A percentile compares a stretch with the other conserved stretches of the same genome.
Evolutionary conservation across 805 yeast genomes (phyloP).

Genomic region (Saccharomycopsis lassenensis): DNA sequence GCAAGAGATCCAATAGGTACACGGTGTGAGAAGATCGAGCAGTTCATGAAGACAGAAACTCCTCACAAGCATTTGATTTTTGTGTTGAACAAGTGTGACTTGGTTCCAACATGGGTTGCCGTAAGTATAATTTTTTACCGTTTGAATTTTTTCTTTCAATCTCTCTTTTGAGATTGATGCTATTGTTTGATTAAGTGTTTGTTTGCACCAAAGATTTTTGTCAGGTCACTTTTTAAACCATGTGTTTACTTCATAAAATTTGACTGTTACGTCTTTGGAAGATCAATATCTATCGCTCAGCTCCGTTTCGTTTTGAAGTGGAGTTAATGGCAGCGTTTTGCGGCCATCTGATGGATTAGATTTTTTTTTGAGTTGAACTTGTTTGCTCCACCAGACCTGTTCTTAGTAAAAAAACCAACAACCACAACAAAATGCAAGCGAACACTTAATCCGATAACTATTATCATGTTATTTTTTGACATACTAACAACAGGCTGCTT

Average conservation of each 20-base stretch:
- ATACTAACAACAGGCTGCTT: slow-evolving; percentile 71
- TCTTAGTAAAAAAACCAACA: slow-evolving; percentile 19
- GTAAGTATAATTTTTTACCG: too few relatives aligned
- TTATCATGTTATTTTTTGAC: neutral
- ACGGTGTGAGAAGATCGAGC: slow-evolving; percentile 86
- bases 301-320: slow-evolving; percentile 38
- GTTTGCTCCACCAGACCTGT: slow-evolving; percentile 3
- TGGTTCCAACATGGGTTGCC: slow-evolving; percentile 98
- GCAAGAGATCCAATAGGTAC: slow-evolving; percentile 98
- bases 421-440: too few relatives aligned
- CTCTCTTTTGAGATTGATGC: slow-evolving; percentile 6
- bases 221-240: slow-evolving; percentile 50
- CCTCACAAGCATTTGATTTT: slow-evolving; percentile 94
- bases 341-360: slow-evolving; percentile 27
- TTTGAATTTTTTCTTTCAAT: slow-evolving; percentile 17
- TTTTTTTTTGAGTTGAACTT: slow-evolving; percentile 37
- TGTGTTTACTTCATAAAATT: slow-evolving; percentile 34
- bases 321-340: slow-evolving; percentile 19
- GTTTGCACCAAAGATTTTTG: slow-evolving; percentile 68
- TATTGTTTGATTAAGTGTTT: slow-evolving; percentile 14
- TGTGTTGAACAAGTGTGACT: slow-evolving; percentile 93
- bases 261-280: slow-evolving; percentile 99
- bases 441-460: too few relatives aligned
- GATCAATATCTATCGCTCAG: slow-evolving; percentile 54
- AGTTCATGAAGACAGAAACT: slow-evolving; percentile 84